Conservation (phyloP, 345 rosid species). For the Citrus sp. region DNA sequence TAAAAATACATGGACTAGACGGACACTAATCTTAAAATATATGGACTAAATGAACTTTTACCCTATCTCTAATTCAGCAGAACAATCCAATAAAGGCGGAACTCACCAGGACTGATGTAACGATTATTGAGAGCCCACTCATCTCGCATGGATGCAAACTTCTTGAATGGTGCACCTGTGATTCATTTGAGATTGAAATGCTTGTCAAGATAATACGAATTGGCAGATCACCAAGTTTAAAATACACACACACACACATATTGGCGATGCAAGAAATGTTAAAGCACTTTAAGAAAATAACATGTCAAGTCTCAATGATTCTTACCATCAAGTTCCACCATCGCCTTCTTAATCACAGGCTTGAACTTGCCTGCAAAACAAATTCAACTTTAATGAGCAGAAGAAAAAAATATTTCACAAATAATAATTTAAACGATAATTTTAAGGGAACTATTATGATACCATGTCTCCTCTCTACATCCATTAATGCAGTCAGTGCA, state of each 20-base stretch:
- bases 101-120: conserved; percentile 93
- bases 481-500: conserved; percentile 88
- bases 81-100: background rate
- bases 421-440: no score
- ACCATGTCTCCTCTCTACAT: conserved; percentile 99
- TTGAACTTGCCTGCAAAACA: conserved; percentile 71
- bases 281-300: background rate
- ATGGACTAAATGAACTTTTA: no score
- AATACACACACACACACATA: no score
- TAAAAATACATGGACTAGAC: no score
- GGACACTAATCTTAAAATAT: no score
- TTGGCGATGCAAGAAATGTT: background rate
- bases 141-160: conserved; percentile 62
- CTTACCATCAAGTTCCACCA: conserved; percentile 96
- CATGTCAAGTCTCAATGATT: background rate
- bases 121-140: conserved; percentile 87
- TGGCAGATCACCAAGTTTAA: background rate
- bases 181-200: background rate
- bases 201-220: background rate
- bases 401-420: background rate
- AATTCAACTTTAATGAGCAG: background rate
- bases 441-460: conserved; percentile 7
- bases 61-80: background rate
- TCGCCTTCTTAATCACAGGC: conserved; percentile 99
- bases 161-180: conserved; percentile 87